Conservation (phyloP, 345 rosid genomes). For the Salix purpurea region DNA sequence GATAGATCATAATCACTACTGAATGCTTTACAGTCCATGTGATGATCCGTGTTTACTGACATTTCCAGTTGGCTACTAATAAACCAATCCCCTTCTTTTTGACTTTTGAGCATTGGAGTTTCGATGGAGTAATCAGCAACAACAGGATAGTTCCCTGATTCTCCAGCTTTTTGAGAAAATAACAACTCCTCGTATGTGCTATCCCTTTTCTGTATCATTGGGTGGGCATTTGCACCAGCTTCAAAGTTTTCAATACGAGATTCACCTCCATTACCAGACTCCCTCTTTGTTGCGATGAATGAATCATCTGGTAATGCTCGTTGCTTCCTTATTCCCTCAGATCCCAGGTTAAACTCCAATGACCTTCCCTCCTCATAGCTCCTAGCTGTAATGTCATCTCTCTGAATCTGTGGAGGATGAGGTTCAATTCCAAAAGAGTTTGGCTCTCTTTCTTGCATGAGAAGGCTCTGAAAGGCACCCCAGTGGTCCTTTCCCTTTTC, state of each 20-base stretch:
- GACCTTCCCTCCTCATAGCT: conserved; percentile 34
- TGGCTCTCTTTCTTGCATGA: conserved; percentile 54
- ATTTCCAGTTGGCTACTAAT: conserved; percentile 36
- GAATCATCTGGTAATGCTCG: conserved; percentile 48
- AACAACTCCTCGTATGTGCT: conserved; percentile 49
- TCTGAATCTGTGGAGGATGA: conserved; percentile 26
- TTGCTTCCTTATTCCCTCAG: conserved; percentile 44
- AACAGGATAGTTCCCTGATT: conserved; percentile 28
- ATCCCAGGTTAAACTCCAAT: conserved; percentile 29
- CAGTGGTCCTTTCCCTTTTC: conserved; percentile 54
- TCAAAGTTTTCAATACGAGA: conserved; percentile 40
- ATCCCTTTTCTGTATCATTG: conserved; percentile 37
- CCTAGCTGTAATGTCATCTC: conserved; percentile 30
- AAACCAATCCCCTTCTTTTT: conserved; percentile 72
- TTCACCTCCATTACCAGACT: conserved; percentile 33
- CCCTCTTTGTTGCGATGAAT: conserved; percentile 42
- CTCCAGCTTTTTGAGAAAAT: conserved; percentile 37
- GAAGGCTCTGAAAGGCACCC: conserved; percentile 86
- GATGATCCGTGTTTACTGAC: conserved; percentile 33
- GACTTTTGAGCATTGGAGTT: conserved; percentile 46
- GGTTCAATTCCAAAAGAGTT: conserved; percentile 34
- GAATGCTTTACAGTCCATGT: conserved; percentile 40
- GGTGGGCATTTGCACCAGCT: conserved; percentile 33
- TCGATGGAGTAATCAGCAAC: conserved; percentile 40
- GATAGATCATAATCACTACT: conserved; percentile 37